A percentile compares a stretch with the other conserved stretches of the same genome.
These are phyloP conservation scores for Vachellia collinsii DNA, from an alignment of 306 rosid species.

Conservation along the genomic window DNA sequence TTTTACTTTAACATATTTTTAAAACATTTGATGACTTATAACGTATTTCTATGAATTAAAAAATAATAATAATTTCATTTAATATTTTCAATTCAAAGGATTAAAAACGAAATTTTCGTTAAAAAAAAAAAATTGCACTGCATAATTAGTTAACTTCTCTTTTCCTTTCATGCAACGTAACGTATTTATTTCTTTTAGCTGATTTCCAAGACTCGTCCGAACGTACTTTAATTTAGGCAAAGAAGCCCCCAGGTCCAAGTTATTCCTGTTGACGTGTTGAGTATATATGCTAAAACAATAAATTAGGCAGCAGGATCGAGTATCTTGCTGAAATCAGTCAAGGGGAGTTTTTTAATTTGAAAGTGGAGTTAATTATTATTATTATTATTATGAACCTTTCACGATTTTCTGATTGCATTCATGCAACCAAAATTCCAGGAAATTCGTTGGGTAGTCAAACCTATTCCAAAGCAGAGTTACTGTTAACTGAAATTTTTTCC, in stretches of 20 bases:
- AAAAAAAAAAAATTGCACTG: background rate
- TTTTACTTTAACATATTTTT: no score
- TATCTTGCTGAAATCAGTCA: constrained; percentile 44
- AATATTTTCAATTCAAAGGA: no score
- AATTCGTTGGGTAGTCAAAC: constrained; percentile 21
- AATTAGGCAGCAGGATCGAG: constrained; percentile 49
- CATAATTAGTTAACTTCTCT: background rate
- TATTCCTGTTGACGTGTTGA: constrained; percentile 16
- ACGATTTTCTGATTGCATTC: constrained; percentile 24
- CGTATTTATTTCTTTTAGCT: background rate
- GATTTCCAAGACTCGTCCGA: background rate
- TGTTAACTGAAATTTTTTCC: constrained; percentile 18
- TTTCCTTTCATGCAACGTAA: constrained; percentile 5
- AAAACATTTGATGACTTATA: background rate
- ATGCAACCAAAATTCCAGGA: constrained; percentile 37
- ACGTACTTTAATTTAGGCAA: constrained; percentile 17
- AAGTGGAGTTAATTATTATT: constrained; percentile 25
- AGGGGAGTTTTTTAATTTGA: constrained; percentile 27
- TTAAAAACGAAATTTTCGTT: no score
- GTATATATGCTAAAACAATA: constrained; percentile 31
- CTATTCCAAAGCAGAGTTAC: constrained; percentile 37
- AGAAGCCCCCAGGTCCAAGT: constrained; percentile 12
- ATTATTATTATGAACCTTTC: constrained; percentile 35
- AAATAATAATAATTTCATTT: no score
- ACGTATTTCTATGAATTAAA: background rate